These are phyloP conservation scores for Gossypium davidsonii DNA, from an alignment of 441 rosid genomes.

Conservation along the genomic window DNA sequence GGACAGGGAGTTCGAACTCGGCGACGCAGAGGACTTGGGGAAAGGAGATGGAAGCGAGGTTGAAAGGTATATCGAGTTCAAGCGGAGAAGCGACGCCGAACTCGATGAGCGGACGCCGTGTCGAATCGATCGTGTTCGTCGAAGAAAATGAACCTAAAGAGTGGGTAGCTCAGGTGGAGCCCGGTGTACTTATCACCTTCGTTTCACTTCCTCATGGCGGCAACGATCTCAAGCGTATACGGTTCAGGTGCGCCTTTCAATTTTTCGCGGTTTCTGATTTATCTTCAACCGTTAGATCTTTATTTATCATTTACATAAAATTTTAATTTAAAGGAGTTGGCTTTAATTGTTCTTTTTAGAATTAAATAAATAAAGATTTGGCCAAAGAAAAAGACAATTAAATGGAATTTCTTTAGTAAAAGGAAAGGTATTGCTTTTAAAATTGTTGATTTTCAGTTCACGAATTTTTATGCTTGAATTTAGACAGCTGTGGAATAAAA, in stretches of 20 bases:
- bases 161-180: conserved; percentile 85
- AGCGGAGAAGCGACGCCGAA: conserved; percentile 93
- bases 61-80: conserved; percentile 86
- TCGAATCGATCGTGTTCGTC: conserved; percentile 64
- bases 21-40: conserved; percentile 58
- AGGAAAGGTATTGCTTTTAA: background rate
- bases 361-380: background rate
- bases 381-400: background rate
- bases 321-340: too few relatives aligned
- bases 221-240: conserved; percentile 19
- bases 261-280: background rate
- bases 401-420: background rate
- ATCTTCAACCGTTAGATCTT: too few relatives aligned
- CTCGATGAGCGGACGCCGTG: conserved; percentile 70
- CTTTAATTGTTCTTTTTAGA: too few relatives aligned
- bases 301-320: too few relatives aligned
- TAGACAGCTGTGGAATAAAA: background rate
- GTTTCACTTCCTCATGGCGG: conserved; percentile 23
- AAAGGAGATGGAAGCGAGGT: conserved; percentile 90
- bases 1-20: conserved; percentile 17
- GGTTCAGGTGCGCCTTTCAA: conserved; percentile 17
- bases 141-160: conserved; percentile 89
- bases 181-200: conserved; percentile 22
- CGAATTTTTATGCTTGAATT: background rate
- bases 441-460: background rate